A percentile compares a stretch with the other conserved stretches of the same genome.
phyloP scores from a whole-genome alignment of 2,329 filamentous ascomycete species.

The Alternaria metachromatica region DNA sequence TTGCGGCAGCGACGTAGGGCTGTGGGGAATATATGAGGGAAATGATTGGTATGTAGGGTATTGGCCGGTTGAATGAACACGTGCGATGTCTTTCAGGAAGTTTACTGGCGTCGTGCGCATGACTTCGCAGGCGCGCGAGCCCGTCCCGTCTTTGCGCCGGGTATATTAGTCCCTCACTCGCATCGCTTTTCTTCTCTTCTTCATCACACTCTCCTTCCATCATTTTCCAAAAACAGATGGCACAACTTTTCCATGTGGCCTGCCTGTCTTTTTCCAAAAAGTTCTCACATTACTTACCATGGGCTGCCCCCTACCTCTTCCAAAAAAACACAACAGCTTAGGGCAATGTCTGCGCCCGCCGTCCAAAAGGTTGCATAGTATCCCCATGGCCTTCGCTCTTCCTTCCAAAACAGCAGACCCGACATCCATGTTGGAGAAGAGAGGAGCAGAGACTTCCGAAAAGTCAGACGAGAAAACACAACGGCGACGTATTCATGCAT shows the following conservation, averaged over 20 bases:
- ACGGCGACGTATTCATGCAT: background rate
- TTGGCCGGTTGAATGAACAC: background rate
- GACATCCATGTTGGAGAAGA: background rate
- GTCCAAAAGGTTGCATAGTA: too few species aligned
- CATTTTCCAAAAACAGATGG: background rate
- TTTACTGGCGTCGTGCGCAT: background rate
- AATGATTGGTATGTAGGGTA: background rate
- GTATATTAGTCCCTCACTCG: background rate
- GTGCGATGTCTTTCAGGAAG: accelerated
- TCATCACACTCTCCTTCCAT: background rate
- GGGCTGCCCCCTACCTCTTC: too few species aligned
- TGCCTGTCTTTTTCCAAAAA: background rate
- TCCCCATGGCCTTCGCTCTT: too few species aligned
- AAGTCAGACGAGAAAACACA: background rate
- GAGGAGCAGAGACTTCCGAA: background rate
- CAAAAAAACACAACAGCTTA: too few species aligned
- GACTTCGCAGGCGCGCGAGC: accelerated
- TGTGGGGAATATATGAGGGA: background rate
- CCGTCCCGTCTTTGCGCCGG: background rate
- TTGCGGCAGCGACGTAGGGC: background rate
- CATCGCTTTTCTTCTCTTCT: background rate
- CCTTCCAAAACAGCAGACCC: too few species aligned
- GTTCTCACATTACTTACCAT: too few species aligned
- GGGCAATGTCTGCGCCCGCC: too few species aligned
- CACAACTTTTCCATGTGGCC: too few species aligned